Evolutionary conservation across 1,139 yeast genomes (phyloP).

Genomic region (Candida gigantensis): DNA sequence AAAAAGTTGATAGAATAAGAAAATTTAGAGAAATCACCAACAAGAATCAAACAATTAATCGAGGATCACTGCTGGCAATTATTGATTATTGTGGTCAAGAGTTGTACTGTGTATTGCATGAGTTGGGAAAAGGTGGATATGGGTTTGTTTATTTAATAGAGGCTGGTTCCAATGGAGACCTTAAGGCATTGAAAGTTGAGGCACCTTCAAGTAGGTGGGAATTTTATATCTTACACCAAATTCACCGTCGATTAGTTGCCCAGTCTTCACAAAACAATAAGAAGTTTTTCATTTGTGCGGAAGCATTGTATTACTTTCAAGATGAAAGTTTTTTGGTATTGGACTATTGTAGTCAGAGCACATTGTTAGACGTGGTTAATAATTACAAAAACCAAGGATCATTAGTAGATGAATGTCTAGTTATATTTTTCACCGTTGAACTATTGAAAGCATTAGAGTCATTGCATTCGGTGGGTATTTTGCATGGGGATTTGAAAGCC

Average conservation of each 20-base stretch:
- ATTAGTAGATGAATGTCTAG: constrained; percentile 60
- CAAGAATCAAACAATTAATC: constrained; percentile 31
- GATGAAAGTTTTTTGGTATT: constrained; percentile 78
- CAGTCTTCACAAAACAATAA: constrained; percentile 2
- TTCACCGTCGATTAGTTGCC: constrained; percentile 39
- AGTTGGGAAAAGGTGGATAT: constrained; percentile 79
- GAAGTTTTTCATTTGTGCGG: constrained; percentile 39
- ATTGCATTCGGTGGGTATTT: constrained; percentile 63
- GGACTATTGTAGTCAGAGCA: constrained; percentile 74
- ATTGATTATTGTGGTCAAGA: constrained; percentile 54
- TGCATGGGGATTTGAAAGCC: constrained; percentile 87
- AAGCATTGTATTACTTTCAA: constrained; percentile 54
- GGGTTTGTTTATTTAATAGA: constrained; percentile 80
- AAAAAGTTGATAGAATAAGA: constrained; percentile 20
- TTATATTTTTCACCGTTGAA: constrained; percentile 65
- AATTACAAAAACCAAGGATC: constrained; percentile 32
- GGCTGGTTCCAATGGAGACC: constrained; percentile 50
- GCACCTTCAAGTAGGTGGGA: constrained; percentile 80
- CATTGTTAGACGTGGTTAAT: constrained; percentile 73
- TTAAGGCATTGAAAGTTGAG: constrained; percentile 74
- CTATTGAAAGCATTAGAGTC: constrained; percentile 59
- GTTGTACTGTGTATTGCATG: constrained; percentile 55
- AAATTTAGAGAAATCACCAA: constrained; percentile 36
- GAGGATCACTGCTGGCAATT: constrained; percentile 43
- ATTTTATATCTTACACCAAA: constrained; percentile 64